A percentile compares a stretch with the other conserved stretches of the same genome.
Conservation (phyloP, 108 stramenopile species). For the Parmales sp. region DNA sequence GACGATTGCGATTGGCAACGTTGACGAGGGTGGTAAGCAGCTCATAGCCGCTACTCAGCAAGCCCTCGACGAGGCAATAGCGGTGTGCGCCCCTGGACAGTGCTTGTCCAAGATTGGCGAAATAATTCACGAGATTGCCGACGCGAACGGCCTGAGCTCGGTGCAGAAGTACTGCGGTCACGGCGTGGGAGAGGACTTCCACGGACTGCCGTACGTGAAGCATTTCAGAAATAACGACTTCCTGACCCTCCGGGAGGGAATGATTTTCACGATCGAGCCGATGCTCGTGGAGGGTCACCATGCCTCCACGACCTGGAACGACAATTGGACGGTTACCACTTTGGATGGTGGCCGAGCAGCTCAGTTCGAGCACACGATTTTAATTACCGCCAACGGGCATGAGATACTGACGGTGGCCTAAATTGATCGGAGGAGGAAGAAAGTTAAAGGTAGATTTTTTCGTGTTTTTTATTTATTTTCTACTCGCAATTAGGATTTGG, state of each 20-base stretch:
- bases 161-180: conserved; percentile 85
- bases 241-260: conserved; percentile 64
- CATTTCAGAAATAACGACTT: conserved; percentile 78
- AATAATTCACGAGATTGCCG: conserved; percentile 73
- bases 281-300: conserved; percentile 79
- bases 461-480: too few relatives aligned
- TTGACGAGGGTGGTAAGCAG: conserved; percentile 32
- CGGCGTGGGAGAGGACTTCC: conserved; percentile 80
- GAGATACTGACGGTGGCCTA: conserved; percentile 85
- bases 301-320: conserved; percentile 67
- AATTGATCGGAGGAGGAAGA: too few relatives aligned
- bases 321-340: conserved; percentile 93
- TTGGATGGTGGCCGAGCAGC: conserved; percentile 78
- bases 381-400: conserved; percentile 78
- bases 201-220: conserved; percentile 76
- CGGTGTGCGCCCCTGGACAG: conserved; percentile 42
- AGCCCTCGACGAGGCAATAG: conserved; percentile 61
- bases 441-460: too few relatives aligned
- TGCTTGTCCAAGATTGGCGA: conserved; percentile 77
- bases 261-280: conserved; percentile 99
- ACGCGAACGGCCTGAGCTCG: conserved; percentile 50
- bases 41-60: conserved; percentile 58
- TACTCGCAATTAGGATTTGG: too few relatives aligned
- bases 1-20: conserved; percentile 81
- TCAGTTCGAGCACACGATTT: conserved; percentile 96